These are phyloP conservation scores for Neurospora sp. DNA, from an alignment of 495 filamentous ascomycete genomes.

Conservation along the genomic window DNA sequence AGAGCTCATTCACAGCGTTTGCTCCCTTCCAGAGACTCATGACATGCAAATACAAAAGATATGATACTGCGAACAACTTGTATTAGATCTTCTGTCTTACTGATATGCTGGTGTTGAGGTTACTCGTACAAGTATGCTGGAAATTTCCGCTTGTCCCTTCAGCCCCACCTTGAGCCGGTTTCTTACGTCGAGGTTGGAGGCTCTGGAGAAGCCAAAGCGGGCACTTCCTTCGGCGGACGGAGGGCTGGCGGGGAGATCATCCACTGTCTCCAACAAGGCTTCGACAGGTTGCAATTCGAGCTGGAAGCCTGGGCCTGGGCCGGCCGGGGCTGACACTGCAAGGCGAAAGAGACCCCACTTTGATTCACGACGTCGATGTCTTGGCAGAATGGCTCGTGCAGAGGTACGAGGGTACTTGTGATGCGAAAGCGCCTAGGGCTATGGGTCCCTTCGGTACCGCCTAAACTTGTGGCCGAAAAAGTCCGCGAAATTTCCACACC, in stretches of 20 bases:
- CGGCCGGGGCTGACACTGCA: background rate
- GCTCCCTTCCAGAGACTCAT: background rate
- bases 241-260: background rate
- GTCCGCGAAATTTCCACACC: slow-evolving; percentile 14
- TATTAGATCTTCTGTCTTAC: background rate
- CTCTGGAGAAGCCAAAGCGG: background rate
- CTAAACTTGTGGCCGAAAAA: slow-evolving; percentile 17
- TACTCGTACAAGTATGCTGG: background rate
- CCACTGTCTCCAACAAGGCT: background rate
- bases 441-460: slow-evolving; percentile 8
- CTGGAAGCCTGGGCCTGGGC: background rate
- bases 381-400: background rate
- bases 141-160: background rate
- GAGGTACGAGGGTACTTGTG: background rate
- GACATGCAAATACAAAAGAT: background rate
- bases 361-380: background rate
- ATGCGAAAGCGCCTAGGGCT: background rate
- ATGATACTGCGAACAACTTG: background rate
- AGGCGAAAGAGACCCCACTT: background rate
- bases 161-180: background rate
- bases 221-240: background rate
- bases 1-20: background rate
- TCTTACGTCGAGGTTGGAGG: background rate
- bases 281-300: background rate
- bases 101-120: background rate